Conservation (phyloP, 1,284 basidiomycete species). For the Flammula alnicola region DNA sequence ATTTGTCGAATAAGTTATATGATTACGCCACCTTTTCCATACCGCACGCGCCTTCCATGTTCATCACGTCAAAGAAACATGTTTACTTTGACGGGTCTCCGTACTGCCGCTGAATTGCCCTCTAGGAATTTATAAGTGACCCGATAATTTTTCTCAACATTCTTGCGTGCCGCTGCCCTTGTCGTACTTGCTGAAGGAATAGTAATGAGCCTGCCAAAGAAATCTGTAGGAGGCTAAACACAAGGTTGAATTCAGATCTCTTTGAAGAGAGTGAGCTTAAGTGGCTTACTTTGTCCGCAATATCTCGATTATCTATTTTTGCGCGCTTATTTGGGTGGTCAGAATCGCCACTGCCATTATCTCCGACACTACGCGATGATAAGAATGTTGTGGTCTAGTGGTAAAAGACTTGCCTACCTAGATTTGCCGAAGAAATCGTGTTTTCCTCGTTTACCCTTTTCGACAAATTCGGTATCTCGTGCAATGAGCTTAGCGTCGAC, state of each 20-base stretch:
- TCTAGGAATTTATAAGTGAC: slow-evolving; percentile 88
- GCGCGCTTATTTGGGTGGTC: slow-evolving; percentile 48
- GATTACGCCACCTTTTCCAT: slow-evolving; percentile 16
- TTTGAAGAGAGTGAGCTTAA: slow-evolving; percentile 4
- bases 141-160: slow-evolving; percentile 56
- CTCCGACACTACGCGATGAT: not conserved
- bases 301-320: slow-evolving; percentile 50
- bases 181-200: slow-evolving; percentile 38
- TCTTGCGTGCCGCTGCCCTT: slow-evolving; percentile 40
- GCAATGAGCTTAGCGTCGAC: slow-evolving; percentile 73
- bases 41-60: not conserved
- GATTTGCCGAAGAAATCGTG: slow-evolving; percentile 43
- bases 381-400: not conserved
- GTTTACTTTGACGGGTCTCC: slow-evolving; percentile 64
- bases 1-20: slow-evolving; percentile 21
- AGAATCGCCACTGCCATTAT: slow-evolving; percentile 26
- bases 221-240: slow-evolving; percentile 83
- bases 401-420: slow-evolving; percentile 20
- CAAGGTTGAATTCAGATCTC: slow-evolving; percentile 1
- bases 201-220: slow-evolving; percentile 87
- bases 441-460: slow-evolving; percentile 51
- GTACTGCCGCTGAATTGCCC: slow-evolving; percentile 94
- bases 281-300: slow-evolving; percentile 64
- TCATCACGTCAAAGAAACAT: slow-evolving; percentile 46
- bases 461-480: slow-evolving; percentile 58